Evolutionary conservation across 176 grass and related monocot species (phyloP), one percentile per base, ranked within the genome.

Genomic region (Juncus effusus): DNA sequence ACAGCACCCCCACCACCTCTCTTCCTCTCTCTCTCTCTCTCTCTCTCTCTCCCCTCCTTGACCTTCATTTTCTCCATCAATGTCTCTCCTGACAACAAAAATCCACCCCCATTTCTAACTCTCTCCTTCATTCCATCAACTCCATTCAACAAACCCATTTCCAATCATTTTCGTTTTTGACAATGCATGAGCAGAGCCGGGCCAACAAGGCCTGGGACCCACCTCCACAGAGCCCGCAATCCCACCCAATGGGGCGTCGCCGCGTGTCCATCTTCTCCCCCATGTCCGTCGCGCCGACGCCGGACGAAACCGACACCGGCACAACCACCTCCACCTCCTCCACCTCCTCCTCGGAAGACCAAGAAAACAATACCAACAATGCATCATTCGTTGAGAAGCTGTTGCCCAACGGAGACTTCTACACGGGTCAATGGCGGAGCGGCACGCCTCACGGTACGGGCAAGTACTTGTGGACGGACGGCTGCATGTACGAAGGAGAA

Each of bases 401-500:
- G 49, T 82, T 89, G 80, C 65, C 80, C 40, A 95, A 83, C 62
- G 85, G 83, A 35, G 90, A 90, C 36, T 67, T 95, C 74, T 95
- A 86, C 81, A 76, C 63, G 4, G 80, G 90, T 59, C 80, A 90
- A 58, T 90, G 83, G 90, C 74, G 59, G 39, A 78, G 58, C 57
- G 80, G 74, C 65, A 73, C 78, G 39, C 86, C 86, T 3, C 83
- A 90, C 74, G 80, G 86, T 44, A 74, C 63, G 2, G 90, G 86
- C 0, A 95, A 95, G 83, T 90, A 95, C 61, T 76, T 90, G 10
- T 95, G 90, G 86, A 82, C 60, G 39, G 86, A 95, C 44, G 83
- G 90, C 1, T 89, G 90, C 70, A 89, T 95, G 86, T 95, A 95
- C 65, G 86, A 95, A 74, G 90, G 90, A 12, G 86, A 86, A 54